phyloP scores from a whole-genome alignment of 1,139 yeast species.

The Taphrina pruni region DNA sequence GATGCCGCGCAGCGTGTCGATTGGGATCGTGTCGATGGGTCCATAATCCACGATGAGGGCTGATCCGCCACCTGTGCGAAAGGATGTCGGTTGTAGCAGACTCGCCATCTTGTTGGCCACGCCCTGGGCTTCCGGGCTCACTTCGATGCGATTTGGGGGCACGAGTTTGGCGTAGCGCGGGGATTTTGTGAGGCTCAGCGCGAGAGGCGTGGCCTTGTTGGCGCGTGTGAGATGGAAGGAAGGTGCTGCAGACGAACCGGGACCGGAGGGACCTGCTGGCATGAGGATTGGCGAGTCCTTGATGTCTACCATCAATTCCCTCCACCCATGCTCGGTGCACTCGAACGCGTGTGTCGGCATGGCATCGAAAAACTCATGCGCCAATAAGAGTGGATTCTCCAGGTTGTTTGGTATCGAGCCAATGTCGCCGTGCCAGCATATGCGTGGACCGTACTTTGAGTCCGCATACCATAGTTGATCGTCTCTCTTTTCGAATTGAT shows the following conservation, averaged over 20 bases:
- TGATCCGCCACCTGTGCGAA: conserved; percentile 59
- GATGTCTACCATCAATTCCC: conserved; percentile 73
- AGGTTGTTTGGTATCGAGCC: conserved; percentile 56
- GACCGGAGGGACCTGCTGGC: conserved; percentile 35
- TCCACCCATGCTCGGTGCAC: conserved; percentile 69
- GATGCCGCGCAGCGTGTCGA: conserved; percentile 74
- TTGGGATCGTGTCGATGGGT: conserved; percentile 64
- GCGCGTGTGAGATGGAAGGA: conserved; percentile 65
- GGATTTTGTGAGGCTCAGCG: conserved; percentile 63
- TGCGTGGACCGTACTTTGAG: conserved; percentile 62
- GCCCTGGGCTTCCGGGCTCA: conserved; percentile 75
- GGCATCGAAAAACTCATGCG: conserved; percentile 90
- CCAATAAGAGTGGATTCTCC: conserved; percentile 66
- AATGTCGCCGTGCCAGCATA: conserved; percentile 76
- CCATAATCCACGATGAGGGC: conserved; percentile 83
- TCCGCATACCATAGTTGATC: conserved; percentile 54
- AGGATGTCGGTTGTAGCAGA: conserved; percentile 53
- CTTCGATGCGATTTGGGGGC: conserved; percentile 67
- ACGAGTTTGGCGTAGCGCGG: conserved; percentile 63
- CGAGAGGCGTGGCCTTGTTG: conserved; percentile 68
- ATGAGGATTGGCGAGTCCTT: conserved; percentile 42
- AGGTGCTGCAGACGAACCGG: conserved; percentile 52
- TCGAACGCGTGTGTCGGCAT: conserved; percentile 76
- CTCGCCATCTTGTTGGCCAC: conserved; percentile 51
- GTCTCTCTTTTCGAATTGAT: conserved; percentile 49